Evolutionary conservation across 441 rosid species (phyloP).

Genomic region (Populus tomentosa): DNA sequence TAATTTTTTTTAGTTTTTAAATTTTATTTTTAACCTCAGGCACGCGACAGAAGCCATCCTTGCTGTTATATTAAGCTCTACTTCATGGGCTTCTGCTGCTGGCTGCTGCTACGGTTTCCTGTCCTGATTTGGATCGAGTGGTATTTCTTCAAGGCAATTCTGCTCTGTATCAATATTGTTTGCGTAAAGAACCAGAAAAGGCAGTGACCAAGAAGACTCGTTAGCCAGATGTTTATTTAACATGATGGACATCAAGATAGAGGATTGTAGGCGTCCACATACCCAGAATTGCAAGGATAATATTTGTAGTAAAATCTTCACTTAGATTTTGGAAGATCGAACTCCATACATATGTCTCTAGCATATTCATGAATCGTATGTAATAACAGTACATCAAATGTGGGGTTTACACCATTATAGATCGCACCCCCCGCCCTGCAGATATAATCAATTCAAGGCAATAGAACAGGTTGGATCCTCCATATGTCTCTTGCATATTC

Average conservation of each 20-base stretch:
- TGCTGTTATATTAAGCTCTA: background rate
- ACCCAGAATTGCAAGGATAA: too few species aligned
- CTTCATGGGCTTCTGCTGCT: background rate
- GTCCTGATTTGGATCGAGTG: background rate
- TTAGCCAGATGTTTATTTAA: too few species aligned
- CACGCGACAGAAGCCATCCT: background rate
- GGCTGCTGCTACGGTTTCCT: background rate
- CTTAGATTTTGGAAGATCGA: background rate
- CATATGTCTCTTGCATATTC: conserved; percentile 49
- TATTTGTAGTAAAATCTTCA: too few species aligned
- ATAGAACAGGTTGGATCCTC: conserved; percentile 32
- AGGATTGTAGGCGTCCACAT: too few species aligned
- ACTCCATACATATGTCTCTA: background rate
- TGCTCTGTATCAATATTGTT: too few species aligned
- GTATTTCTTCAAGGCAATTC: too few species aligned
- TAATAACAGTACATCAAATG: background rate
- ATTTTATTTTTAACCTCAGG: background rate
- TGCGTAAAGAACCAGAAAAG: too few species aligned
- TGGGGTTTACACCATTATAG: background rate
- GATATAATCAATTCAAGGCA: conserved; percentile 23
- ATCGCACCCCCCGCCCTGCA: background rate
- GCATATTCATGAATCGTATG: background rate
- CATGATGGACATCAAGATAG: too few species aligned
- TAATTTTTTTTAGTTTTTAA: too few species aligned
- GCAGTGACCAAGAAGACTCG: too few species aligned